Evolutionary conservation across 306 rosid species (phyloP), one percentile per base, ranked within the genome.

Genomic region (Ochetophila trinervis): DNA sequence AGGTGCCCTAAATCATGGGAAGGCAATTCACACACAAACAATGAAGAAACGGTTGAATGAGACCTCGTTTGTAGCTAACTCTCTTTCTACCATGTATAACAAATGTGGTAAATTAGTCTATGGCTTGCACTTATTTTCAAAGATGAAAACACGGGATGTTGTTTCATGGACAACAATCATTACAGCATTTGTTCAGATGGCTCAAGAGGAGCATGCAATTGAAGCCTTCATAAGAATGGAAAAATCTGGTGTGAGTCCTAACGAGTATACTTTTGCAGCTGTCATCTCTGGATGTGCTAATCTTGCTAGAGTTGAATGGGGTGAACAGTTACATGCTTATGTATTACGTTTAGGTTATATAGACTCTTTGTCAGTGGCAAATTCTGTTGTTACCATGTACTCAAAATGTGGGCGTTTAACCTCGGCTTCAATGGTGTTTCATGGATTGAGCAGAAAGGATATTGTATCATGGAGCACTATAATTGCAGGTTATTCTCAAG

Each of bases 401-500:
- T 78, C 89, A 37, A 83, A 74, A 74, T 86, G 91, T 51, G 94
- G 91, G 66, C 70, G 73, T 63, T 65, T 91, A 40, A 62, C 37
- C 35, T 83, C 81, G 36, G 89, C 91, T 81, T 88, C 91, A 9
- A 2, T 42, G 9, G 64, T 83, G 65, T 88, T 91, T 81, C 60
- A 64, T 63, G 77, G 66, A 67, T 76, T 88, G 83, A 63, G 63
- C 59, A 71, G 66, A 65, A 90, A 60, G 77, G 95, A 90, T 69
- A 66, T 90, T 75, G 76, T 90, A 76, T 84, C 97, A 57, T 91
- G 95, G 97, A 91, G 88, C 86, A 88, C 92, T 74, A 78, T 88
- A 68, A 84, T 86, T 76, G 81, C 80, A 8, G 84, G 86, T 24
- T 88, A 86, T 81, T 84, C 87, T 84, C 97, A 86, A 79, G 89